Evolutionary conservation across 2,329 filamentous ascomycete genomes (phyloP), one percentile per base, ranked within the genome.

Genomic region (Thyridium curvatum): DNA sequence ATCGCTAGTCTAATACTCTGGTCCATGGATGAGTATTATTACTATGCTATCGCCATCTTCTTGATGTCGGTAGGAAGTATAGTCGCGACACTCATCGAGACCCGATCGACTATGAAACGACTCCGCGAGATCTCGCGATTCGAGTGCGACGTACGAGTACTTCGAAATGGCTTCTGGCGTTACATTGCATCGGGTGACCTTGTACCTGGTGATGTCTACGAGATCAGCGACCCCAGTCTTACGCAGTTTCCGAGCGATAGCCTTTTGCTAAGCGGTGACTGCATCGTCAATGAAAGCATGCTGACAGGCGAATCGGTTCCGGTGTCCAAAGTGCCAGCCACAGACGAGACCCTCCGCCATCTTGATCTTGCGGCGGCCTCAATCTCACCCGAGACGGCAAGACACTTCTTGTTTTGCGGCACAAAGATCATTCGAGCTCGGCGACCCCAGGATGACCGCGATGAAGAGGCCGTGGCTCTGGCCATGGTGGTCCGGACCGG

Each of bases 211-310:
- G 93, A 98, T 58, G 82, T 98, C 7, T 98, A 95, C 62, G 93
- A 98, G 67, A 77, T 98, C 36, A 96, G 91, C 41, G 94, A 98
- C 59, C 93, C 93, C 2, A 88, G 83, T 13, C 69, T 98, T 18
- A 78, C 78, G 4, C 86, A 94, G 51, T 85, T 97, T 45, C 93
- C 93, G 1, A 93, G 87, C 53, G 93, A 98, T 60, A 94, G 91
- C 59, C 68, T 98, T 28, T 67, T 98, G 6, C 72, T 98, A 1
- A 87, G 86, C 38, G 94, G 93, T 31, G 94, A 98, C 62, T 96
- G 90, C 54, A 97, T 98, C 46, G 90, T 98, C 48, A 98, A 98
- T 54, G 93, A 98, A 64, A 97, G 93, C 64, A 98, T 98, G 93
- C 77, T 98, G 29, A 98, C 93, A 30, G 85, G 91, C 41, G 93